Evolutionary conservation across 352 stramenopile genomes (phyloP).

Genomic region (Globisporangium barbulae): DNA sequence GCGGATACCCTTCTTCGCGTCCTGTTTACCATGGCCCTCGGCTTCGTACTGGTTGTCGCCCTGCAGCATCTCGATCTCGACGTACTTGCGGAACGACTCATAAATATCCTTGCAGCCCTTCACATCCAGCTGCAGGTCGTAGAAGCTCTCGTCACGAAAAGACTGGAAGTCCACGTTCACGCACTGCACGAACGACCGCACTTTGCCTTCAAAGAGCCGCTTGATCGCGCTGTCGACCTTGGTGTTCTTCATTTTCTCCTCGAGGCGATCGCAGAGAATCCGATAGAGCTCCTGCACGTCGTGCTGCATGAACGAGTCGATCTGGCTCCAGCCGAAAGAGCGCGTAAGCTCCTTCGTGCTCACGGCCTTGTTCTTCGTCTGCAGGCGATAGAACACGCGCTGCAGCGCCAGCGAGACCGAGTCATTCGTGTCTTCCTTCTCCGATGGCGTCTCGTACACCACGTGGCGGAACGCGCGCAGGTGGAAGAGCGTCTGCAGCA

Average conservation of each 20-base stretch:
- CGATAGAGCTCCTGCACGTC: conserved; percentile 91
- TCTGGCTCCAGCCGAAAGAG: conserved; percentile 90
- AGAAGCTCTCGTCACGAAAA: conserved; percentile 88
- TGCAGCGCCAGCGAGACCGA: conserved; percentile 82
- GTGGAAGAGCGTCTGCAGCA: conserved; percentile 92
- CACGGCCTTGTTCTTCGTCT: conserved; percentile 72
- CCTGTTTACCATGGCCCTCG: conserved; percentile 86
- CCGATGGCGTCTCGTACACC: conserved; percentile 80
- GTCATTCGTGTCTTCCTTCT: conserved; percentile 77
- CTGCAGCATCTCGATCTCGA: conserved; percentile 90
- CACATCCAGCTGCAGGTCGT: conserved; percentile 91
- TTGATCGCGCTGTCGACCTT: conserved; percentile 76
- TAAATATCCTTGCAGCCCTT: conserved; percentile 90
- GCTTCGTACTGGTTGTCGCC: conserved; percentile 94
- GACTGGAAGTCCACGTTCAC: conserved; percentile 90
- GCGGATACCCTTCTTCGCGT: conserved; percentile 85
- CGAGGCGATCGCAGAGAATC: conserved; percentile 89
- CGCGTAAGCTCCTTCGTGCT: conserved; percentile 91
- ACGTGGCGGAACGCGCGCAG: conserved; percentile 81
- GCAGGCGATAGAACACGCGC: conserved; percentile 82
- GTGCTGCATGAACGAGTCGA: conserved; percentile 92
- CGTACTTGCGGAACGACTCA: conserved; percentile 90
- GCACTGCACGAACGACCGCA: conserved; percentile 89
- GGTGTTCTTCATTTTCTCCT: conserved; percentile 93
- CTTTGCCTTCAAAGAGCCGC: conserved; percentile 88